Conservation (phyloP, 2,329 filamentous ascomycete genomes). For the Alternaria sp. region DNA sequence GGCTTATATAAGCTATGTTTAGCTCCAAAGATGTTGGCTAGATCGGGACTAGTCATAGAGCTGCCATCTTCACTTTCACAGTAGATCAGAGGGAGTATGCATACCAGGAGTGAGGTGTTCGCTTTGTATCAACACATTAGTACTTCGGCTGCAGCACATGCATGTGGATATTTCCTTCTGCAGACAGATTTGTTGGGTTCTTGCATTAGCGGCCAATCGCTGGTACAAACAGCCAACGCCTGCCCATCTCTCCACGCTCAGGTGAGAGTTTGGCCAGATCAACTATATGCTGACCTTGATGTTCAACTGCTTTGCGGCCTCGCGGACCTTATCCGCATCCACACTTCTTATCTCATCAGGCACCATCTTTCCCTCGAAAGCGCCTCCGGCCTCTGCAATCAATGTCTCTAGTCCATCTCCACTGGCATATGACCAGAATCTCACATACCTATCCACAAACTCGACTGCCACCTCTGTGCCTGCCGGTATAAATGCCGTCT, state of each 20-base stretch:
- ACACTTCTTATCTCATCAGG: slow-evolving; percentile 19
- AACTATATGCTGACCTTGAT: slow-evolving; percentile 11
- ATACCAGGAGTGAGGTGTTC: neutral
- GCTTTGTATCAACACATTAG: neutral
- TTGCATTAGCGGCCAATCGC: neutral
- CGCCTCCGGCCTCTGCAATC: slow-evolving; percentile 24
- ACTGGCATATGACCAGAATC: slow-evolving; percentile 32
- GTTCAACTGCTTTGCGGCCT: neutral
- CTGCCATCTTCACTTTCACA: neutral
- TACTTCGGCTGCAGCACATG: neutral
- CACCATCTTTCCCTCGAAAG: slow-evolving; percentile 24
- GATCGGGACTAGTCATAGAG: neutral
- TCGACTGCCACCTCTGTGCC: slow-evolving; percentile 22
- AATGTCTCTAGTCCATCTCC: slow-evolving; percentile 28
- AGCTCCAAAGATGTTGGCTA: neutral
- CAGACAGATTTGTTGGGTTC: neutral
- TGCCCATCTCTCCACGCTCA: too few species aligned
- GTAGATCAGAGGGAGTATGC: neutral
- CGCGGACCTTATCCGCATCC: slow-evolving; percentile 1
- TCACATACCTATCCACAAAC: slow-evolving; percentile 26
- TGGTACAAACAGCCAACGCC: neutral
- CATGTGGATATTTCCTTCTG: neutral
- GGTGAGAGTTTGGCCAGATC: neutral
- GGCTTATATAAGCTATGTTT: neutral
- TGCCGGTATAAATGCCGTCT: slow-evolving; percentile 28